A percentile compares a stretch with the other conserved stretches of the same genome.
Conservation (phyloP, 2,329 filamentous ascomycete species). For the Diaporthe velutina region DNA sequence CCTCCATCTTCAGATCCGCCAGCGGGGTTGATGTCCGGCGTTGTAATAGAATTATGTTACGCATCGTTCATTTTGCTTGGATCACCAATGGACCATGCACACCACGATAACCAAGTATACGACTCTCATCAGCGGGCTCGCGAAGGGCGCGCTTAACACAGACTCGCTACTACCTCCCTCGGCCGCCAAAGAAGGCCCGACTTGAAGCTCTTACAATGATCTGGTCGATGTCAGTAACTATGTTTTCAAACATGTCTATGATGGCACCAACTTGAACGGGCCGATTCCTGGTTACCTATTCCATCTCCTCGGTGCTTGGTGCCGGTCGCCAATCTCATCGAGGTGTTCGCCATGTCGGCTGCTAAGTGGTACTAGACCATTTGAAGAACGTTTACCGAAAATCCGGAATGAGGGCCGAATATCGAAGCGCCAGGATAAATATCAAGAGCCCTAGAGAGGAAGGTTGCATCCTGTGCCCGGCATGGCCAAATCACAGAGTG, state of each 20-base stretch:
- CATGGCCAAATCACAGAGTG: conserved; percentile 6
- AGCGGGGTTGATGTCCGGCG: background rate
- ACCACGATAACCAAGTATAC: no score
- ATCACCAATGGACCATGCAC: background rate
- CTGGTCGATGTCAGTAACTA: background rate
- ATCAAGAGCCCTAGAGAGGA: conserved; percentile 14
- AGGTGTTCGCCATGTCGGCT: background rate
- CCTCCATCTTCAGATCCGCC: background rate
- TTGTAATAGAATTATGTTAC: background rate
- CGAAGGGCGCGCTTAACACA: background rate
- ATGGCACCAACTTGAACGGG: conserved; percentile 3
- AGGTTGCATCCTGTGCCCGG: conserved; percentile 1
- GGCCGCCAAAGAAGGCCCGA: conserved; percentile 23
- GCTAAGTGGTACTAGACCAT: background rate
- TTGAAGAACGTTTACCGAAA: conserved; percentile 17
- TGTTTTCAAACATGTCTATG: background rate
- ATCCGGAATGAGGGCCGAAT: conserved; percentile 25
- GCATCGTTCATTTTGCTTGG: background rate
- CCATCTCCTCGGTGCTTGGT: conserved; percentile 1
- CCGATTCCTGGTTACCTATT: conserved; percentile 20
- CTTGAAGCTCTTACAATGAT: background rate
- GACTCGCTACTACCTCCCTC: background rate
- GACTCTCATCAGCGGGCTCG: background rate
- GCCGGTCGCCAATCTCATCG: background rate
- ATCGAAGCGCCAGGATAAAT: conserved; percentile 2